These are phyloP conservation scores for Pyrenophora teres DNA, from an alignment of 2,329 filamentous ascomycete genomes.

Conservation along the genomic window DNA sequence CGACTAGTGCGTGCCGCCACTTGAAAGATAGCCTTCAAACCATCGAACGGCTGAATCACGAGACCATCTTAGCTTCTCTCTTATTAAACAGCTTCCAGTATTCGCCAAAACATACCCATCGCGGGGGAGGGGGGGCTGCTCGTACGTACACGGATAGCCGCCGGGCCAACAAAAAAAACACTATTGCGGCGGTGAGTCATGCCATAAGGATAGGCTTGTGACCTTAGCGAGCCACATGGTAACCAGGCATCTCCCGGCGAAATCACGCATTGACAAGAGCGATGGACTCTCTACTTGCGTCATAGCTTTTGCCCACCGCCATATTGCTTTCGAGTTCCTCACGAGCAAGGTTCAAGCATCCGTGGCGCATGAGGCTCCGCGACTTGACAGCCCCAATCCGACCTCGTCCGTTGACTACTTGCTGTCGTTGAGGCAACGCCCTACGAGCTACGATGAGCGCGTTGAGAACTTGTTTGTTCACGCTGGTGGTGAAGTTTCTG, in stretches of 20 bases:
- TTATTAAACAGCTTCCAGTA: background rate
- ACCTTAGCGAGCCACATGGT: conserved; percentile 22
- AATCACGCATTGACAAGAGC: conserved; percentile 23
- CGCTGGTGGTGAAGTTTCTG: conserved; percentile 5
- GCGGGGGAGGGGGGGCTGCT: background rate
- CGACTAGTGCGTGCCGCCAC: conserved; percentile 6
- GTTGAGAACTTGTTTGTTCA: conserved; percentile 5
- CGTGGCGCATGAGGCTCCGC: conserved; percentile 18
- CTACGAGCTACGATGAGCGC: conserved; percentile 4
- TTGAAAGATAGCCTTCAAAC: conserved; percentile 1
- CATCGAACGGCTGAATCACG: conserved; percentile 1
- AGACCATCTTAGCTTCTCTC: conserved; percentile 10
- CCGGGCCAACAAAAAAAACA: conserved; percentile 3
- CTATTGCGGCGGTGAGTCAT: conserved; percentile 27
- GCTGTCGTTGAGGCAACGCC: conserved; percentile 20
- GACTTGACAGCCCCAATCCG: conserved; percentile 8
- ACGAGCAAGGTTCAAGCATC: conserved; percentile 21
- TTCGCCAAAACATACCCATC: conserved; percentile 1
- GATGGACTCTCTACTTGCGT: conserved; percentile 24
- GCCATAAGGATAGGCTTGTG: conserved; percentile 19
- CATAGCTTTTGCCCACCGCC: conserved; percentile 21
- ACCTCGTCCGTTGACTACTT: background rate
- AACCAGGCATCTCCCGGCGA: conserved; percentile 23
- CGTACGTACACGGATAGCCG: conserved; percentile 2
- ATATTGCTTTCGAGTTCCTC: conserved; percentile 16